Conservation (phyloP, 352 stramenopile genomes). For the Pythium plurisporium region DNA sequence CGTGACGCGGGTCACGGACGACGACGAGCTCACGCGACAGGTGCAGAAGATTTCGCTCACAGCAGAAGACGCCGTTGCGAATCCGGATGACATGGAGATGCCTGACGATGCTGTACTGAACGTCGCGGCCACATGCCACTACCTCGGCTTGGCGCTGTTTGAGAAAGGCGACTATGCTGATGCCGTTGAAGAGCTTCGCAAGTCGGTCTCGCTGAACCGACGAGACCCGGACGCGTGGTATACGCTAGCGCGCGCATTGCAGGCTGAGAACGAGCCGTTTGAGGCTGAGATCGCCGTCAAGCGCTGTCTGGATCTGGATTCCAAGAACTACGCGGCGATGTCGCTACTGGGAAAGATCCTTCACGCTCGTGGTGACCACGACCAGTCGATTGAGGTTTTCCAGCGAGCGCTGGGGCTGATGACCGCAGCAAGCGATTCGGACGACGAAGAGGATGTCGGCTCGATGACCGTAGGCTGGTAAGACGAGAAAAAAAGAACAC, state of each 20-base stretch:
- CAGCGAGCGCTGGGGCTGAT: conserved; percentile 69
- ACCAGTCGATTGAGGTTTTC: conserved; percentile 72
- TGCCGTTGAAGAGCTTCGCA: conserved; percentile 64
- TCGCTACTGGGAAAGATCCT: conserved; percentile 83
- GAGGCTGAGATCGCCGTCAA: conserved; percentile 68
- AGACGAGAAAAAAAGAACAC: conserved; percentile 2
- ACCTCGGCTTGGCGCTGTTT: conserved; percentile 61
- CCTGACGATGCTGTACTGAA: conserved; percentile 49
- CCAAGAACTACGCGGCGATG: conserved; percentile 59
- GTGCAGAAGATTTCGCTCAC: conserved; percentile 34
- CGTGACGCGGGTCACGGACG: conserved; percentile 54
- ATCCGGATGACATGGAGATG: conserved; percentile 16
- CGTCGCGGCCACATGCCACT: conserved; percentile 65
- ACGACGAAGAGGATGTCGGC: conserved; percentile 65
- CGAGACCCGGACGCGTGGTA: conserved; percentile 73
- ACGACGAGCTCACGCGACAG: conserved; percentile 32
- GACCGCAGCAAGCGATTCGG: conserved; percentile 60
- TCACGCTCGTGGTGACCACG: conserved; percentile 72
- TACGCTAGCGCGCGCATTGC: conserved; percentile 61
- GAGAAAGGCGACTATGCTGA: conserved; percentile 59
- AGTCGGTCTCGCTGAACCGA: conserved; percentile 61
- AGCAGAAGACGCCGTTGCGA: conserved; percentile 21
- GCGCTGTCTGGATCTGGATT: conserved; percentile 42
- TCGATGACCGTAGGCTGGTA: conserved; percentile 80
- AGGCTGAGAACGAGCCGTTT: conserved; percentile 45